Conservation (phyloP, 2,329 filamentous ascomycete genomes). For the Xylariaceae sp. region DNA sequence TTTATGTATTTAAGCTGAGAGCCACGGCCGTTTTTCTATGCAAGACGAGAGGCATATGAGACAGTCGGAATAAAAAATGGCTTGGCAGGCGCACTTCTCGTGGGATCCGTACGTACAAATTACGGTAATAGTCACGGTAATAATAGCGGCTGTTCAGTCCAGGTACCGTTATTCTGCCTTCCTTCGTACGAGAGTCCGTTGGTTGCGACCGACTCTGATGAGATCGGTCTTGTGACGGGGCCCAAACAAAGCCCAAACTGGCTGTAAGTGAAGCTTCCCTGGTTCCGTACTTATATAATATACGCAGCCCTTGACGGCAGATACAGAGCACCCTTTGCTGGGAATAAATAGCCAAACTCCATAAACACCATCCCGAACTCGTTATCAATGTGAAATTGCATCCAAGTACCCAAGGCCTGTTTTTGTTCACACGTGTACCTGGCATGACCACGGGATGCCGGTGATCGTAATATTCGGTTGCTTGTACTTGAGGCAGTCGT, state of each 20-base stretch:
- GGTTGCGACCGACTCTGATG: not conserved
- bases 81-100: no score
- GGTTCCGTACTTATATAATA: not conserved
- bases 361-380: no score
- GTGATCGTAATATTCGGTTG: conserved; percentile 4
- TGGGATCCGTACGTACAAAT: not conserved
- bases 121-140: not conserved
- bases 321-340: no score
- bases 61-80: no score
- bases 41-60: no score
- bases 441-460: conserved; percentile 15
- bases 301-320: no score
- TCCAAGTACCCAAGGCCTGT: no score
- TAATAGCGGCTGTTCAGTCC: not conserved
- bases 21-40: no score
- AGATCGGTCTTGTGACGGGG: not conserved
- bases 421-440: no score
- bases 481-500: conserved; percentile 9
- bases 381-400: no score
- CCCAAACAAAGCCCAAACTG: not conserved
- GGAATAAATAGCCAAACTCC: no score
- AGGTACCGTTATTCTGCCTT: not conserved
- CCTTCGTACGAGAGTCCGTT: not conserved
- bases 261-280: not conserved
- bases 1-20: no score